These are phyloP conservation scores for Isabelozyma rhagii DNA, from an alignment of 805 yeast genomes.

Conservation along the genomic window DNA sequence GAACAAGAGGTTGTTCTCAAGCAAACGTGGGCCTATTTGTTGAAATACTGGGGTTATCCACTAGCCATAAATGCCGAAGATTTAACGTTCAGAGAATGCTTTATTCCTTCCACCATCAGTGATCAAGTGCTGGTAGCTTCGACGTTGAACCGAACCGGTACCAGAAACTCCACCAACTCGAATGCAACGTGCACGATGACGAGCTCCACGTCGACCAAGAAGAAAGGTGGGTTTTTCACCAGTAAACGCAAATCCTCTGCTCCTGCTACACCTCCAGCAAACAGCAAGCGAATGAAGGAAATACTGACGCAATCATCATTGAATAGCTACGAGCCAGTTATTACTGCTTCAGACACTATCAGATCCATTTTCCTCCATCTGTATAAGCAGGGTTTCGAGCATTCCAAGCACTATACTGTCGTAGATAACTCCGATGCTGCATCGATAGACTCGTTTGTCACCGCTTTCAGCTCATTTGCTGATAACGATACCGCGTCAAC, in stretches of 20 bases:
- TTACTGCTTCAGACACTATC: constrained; percentile 16
- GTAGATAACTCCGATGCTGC: constrained; percentile 14
- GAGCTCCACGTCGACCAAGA: constrained; percentile 3
- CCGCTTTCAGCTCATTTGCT: constrained; percentile 26
- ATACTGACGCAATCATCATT: constrained; percentile 23
- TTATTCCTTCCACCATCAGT: constrained; percentile 23
- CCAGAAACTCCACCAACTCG: constrained; percentile 1
- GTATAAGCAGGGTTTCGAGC: constrained; percentile 13
- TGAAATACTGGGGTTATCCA: constrained; percentile 56
- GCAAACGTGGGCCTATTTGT: constrained; percentile 65
- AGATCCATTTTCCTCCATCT: constrained; percentile 17
- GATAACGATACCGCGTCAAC: constrained; percentile 11
- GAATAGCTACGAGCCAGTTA: constrained; percentile 21
- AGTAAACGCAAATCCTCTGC: constrained; percentile 2
- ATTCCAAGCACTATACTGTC: constrained; percentile 12
- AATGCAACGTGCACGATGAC: constrained; percentile 4
- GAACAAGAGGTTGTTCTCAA: constrained; percentile 65
- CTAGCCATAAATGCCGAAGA: constrained; percentile 28
- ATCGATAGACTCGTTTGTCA: constrained; percentile 30
- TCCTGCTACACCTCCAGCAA: constrained; percentile 11
- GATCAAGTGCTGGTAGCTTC: constrained; percentile 2
- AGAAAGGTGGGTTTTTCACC: not conserved
- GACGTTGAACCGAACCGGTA: constrained; percentile 5
- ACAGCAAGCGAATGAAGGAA: constrained; percentile 24
- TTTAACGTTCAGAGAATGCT: constrained; percentile 25